Conservation (phyloP, 1,139 yeast genomes). For the Pichia terricola region DNA sequence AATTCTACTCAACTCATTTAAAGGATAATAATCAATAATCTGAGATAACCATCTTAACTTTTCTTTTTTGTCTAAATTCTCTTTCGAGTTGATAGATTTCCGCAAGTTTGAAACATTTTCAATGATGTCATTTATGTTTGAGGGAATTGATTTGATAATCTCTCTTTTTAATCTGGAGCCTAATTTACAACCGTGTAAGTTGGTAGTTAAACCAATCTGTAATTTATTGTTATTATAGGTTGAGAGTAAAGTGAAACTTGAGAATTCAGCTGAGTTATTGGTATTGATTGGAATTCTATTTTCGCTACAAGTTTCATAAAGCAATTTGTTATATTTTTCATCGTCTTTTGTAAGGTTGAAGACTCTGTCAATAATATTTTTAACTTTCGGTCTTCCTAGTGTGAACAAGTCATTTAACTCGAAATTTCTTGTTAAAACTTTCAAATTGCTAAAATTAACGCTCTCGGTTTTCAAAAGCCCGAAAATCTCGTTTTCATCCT, state of each 20-base stretch:
- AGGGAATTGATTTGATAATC: constrained; percentile 54
- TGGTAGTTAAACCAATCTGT: constrained; percentile 77
- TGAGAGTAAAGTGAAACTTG: constrained; percentile 71
- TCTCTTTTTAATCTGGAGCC: constrained; percentile 78
- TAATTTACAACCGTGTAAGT: constrained; percentile 83
- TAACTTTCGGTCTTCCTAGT: constrained; percentile 58
- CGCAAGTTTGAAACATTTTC: constrained; percentile 61
- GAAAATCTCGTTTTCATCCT: too few species aligned
- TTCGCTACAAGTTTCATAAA: constrained; percentile 38
- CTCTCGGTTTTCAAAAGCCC: too few species aligned
- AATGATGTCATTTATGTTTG: constrained; percentile 61
- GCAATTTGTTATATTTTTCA: background rate
- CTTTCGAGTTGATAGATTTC: constrained; percentile 40
- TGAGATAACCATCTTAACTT: constrained; percentile 83
- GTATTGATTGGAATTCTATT: constrained; percentile 76
- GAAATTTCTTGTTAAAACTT: constrained; percentile 30
- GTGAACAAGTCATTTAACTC: constrained; percentile 35
- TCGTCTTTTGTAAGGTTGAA: constrained; percentile 42
- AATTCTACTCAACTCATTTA: constrained; percentile 48
- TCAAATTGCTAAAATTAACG: constrained; percentile 13
- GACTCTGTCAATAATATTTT: constrained; percentile 60
- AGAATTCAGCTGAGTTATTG: constrained; percentile 60
- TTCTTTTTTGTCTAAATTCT: constrained; percentile 44
- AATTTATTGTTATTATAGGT: constrained; percentile 63
- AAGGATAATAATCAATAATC: constrained; percentile 84